These are phyloP conservation scores for Paecilomyces variotii DNA, from an alignment of 2,329 filamentous ascomycete species.

Conservation along the genomic window DNA sequence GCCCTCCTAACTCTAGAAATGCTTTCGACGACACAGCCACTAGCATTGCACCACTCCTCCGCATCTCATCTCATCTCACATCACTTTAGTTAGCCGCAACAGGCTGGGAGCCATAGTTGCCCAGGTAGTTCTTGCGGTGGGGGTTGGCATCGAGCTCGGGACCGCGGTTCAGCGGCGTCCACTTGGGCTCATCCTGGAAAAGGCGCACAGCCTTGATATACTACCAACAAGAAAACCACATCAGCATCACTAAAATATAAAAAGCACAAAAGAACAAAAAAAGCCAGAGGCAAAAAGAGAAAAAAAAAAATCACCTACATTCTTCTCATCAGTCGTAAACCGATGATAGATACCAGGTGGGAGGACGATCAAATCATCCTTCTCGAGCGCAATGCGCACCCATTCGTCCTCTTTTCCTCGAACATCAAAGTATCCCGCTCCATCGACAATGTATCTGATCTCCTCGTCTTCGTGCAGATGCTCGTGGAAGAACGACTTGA, in stretches of 20 bases:
- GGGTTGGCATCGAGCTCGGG: slow-evolving; percentile 69
- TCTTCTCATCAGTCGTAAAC: slow-evolving; percentile 86
- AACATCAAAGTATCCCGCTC: slow-evolving; percentile 89
- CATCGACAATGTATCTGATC: slow-evolving; percentile 87
- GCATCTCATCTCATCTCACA: neutral
- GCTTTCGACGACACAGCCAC: no score
- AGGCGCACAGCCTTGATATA: slow-evolving; percentile 93
- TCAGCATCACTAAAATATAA: neutral
- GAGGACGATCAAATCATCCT: slow-evolving; percentile 84
- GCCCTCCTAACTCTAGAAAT: neutral
- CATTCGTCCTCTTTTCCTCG: slow-evolving; percentile 74
- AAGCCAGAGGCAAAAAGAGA: neutral
- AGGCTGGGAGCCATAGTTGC: slow-evolving; percentile 18
- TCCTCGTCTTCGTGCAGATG: slow-evolving; percentile 98
- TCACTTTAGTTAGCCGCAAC: slow-evolving; percentile 17
- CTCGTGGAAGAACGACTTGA: slow-evolving; percentile 88
- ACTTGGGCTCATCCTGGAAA: slow-evolving; percentile 98
- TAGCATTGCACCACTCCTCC: neutral
- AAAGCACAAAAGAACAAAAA: neutral
- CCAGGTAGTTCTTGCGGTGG: slow-evolving; percentile 70
- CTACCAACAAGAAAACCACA: slow-evolving; percentile 38
- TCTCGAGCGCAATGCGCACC: slow-evolving; percentile 77
- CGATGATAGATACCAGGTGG: slow-evolving; percentile 95
- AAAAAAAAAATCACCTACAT: slow-evolving; percentile 53
- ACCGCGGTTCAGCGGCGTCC: slow-evolving; percentile 83